Conservation (phyloP, 1,284 basidiomycete genomes). For the Ustilago cynodontis region DNA sequence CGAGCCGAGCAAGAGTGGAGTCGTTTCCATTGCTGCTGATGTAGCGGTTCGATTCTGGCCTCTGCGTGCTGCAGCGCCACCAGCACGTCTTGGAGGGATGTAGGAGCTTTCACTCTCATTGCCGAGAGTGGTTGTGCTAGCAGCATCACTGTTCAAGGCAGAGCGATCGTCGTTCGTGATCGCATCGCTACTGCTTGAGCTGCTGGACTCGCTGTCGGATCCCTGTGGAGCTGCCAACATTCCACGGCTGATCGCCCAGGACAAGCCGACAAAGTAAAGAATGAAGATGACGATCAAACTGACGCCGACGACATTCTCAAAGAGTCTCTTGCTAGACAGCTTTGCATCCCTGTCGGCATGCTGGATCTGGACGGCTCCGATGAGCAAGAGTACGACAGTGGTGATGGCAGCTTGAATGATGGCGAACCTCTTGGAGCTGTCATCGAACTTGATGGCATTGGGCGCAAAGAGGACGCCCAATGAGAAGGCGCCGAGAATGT, state of each 20-base stretch:
- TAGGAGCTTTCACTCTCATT: constrained; percentile 44
- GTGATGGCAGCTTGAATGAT: constrained; percentile 45
- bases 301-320: constrained; percentile 48
- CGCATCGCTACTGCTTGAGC: constrained; percentile 9
- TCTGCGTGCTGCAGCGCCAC: constrained; percentile 27
- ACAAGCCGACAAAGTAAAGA: constrained; percentile 45
- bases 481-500: constrained; percentile 56
- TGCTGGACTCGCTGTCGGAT: constrained; percentile 34
- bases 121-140: constrained; percentile 29
- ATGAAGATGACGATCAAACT: constrained; percentile 37
- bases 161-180: constrained; percentile 19
- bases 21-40: constrained; percentile 42
- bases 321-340: constrained; percentile 28
- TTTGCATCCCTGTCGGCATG: constrained; percentile 35
- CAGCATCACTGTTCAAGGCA: constrained; percentile 25
- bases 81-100: constrained; percentile 24
- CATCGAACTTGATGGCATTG: constrained; percentile 31
- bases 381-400: constrained; percentile 32
- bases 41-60: constrained; percentile 33
- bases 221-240: constrained; percentile 40
- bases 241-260: constrained; percentile 46
- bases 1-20: constrained; percentile 40
- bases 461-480: constrained; percentile 42
- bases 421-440: constrained; percentile 38
- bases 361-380: constrained; percentile 36